Evolutionary conservation across 1,284 basidiomycete genomes (phyloP).

Genomic region (Takashimella tepidaria): DNA sequence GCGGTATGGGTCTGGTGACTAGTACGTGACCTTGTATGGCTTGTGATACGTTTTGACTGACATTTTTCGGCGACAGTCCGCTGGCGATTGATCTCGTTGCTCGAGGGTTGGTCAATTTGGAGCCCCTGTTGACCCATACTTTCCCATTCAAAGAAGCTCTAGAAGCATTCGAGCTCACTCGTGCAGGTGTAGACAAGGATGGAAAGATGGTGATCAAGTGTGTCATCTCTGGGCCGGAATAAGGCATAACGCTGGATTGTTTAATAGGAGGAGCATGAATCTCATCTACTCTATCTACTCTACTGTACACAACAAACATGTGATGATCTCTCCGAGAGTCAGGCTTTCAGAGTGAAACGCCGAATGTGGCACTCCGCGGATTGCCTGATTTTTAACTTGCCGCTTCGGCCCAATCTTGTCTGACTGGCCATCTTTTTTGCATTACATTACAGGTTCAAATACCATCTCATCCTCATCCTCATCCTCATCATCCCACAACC

Average conservation of each 20-base stretch:
- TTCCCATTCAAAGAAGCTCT: slow-evolving; percentile 53
- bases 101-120: slow-evolving; percentile 53
- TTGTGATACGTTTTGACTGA: too few relatives aligned
- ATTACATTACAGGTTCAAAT: too few relatives aligned
- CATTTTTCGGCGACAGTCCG: slow-evolving; percentile 29
- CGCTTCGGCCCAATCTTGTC: neutral
- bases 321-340: too few relatives aligned
- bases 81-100: slow-evolving; percentile 55
- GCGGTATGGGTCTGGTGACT: slow-evolving; percentile 44
- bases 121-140: slow-evolving; percentile 57
- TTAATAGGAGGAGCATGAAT: neutral
- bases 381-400: neutral
- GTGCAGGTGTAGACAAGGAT: slow-evolving; percentile 65
- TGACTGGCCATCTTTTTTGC: too few relatives aligned
- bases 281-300: neutral
- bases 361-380: neutral
- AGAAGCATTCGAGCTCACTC: slow-evolving; percentile 55
- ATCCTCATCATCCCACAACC: neutral
- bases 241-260: neutral
- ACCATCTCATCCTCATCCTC: too few relatives aligned
- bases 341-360: too few relatives aligned
- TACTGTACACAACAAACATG: too few relatives aligned
- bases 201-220: slow-evolving; percentile 50
- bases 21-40: slow-evolving; percentile 17
- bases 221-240: slow-evolving; percentile 45